Base-by-base conservation (phyloP, 495 filamentous ascomycete species). In the Hapsidospora chrysogenum region DNA sequence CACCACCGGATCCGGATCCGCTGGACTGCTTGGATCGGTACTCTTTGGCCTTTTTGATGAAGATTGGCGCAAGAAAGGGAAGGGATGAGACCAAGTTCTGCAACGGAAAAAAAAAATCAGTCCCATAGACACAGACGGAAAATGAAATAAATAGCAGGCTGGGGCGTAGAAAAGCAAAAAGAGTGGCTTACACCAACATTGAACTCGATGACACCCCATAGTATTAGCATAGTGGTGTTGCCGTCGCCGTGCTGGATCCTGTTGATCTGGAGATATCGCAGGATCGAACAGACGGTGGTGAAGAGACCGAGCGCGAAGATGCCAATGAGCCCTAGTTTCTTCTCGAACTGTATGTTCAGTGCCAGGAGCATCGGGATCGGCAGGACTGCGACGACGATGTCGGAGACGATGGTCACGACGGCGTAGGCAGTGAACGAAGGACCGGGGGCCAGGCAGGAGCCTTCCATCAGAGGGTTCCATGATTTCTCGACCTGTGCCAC, bases 181-280 rank as follows among this genome's bases (percentile, higher is more conserved):
- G 21, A 18, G 52, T 60, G 58, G 25, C 35, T 27, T 44, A 51
- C 48, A 20, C 70, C 69, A 31, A 70, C 54, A 42, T 72, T 72
- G 45, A 74, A 63, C 41, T 72, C 68, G 33, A 74, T 69, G 4
- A 63, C 63, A 1, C 68, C 68, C 66, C 64, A 72, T 1, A 73
- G 44, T 4, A 74, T 60, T 9, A 74, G 54, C 60, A 71, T 63
- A 2, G 70, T 72, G 4, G 66, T 67, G 42, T 73, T 69, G 15
- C 67, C 70, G 18, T 66, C 63, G 16, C 47, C 50, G 16, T 57
- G 57, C 14, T 64, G 58, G 34, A 74, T 66, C 0, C 54, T 49
- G 40, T 58, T 48, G 40, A 74, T 73, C 40, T 73, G 66, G 1
- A 63, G 49, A 35, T 72, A 57, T 8, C 69, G 59, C 37, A 74